Conservation (phyloP, 495 filamentous ascomycete genomes). For the Zalerion maritima region DNA sequence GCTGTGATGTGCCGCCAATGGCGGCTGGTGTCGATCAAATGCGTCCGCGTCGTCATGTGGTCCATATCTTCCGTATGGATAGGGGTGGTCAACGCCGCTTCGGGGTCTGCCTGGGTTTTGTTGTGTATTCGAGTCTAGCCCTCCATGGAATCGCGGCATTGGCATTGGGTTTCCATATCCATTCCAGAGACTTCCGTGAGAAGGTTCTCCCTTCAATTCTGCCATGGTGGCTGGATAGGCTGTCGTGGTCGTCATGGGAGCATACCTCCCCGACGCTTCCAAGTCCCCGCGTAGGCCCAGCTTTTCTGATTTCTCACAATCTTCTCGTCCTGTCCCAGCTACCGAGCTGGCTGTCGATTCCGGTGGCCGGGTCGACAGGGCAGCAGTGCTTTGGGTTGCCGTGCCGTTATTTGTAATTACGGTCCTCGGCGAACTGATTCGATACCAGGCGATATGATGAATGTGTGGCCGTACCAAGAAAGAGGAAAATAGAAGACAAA, state of each 20-base stretch:
- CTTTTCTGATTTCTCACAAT: not conserved
- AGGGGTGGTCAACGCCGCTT: constrained; percentile 24
- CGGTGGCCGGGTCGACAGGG: too few species aligned
- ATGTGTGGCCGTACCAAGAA: too few species aligned
- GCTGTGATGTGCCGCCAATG: constrained; percentile 35
- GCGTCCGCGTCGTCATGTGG: constrained; percentile 30
- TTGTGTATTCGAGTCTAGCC: constrained; percentile 27
- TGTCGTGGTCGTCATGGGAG: constrained; percentile 38
- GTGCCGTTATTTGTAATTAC: too few species aligned
- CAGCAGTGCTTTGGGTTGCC: too few species aligned
- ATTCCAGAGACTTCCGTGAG: constrained; percentile 35
- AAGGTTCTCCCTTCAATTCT: constrained; percentile 38
- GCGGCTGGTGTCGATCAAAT: constrained; percentile 32
- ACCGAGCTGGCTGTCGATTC: constrained; percentile 10
- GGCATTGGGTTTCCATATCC: constrained; percentile 34
- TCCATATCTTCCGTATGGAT: constrained; percentile 26
- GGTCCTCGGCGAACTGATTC: too few species aligned
- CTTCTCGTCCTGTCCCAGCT: constrained; percentile 6
- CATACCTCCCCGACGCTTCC: constrained; percentile 17
- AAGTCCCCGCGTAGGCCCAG: not conserved
- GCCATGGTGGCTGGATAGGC: constrained; percentile 39
- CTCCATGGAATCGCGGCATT: constrained; percentile 29
- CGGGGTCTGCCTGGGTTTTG: constrained; percentile 30
- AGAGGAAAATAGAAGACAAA: too few species aligned
- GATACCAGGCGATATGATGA: too few species aligned